phyloP scores from a whole-genome alignment of 2,329 filamentous ascomycete genomes.

The Diaporthe destruens region DNA sequence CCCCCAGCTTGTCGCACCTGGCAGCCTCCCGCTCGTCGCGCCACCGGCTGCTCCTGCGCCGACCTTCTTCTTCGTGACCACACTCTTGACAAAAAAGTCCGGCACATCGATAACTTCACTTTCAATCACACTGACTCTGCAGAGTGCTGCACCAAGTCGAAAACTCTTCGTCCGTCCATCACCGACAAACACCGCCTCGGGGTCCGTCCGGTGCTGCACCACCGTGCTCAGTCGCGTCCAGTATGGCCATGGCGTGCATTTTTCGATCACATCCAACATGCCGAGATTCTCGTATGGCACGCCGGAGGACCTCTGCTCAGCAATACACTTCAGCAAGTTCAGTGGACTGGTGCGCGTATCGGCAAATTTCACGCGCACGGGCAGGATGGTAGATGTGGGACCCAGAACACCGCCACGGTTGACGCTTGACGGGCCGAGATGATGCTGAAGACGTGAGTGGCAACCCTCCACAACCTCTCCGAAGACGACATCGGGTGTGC shows the following conservation, averaged over 20 bases:
- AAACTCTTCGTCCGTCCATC: constrained; percentile 54
- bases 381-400: constrained; percentile 60
- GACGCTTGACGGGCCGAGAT: constrained; percentile 56
- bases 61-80: constrained; percentile 40
- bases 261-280: constrained; percentile 63
- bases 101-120: constrained; percentile 56
- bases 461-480: constrained; percentile 66
- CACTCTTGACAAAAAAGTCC: constrained; percentile 61
- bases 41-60: not conserved
- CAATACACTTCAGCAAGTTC: constrained; percentile 62
- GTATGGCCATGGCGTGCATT: constrained; percentile 66
- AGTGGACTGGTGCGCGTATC: constrained; percentile 59
- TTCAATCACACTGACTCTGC: constrained; percentile 58
- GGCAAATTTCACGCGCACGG: constrained; percentile 62
- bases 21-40: not conserved
- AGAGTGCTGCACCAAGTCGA: constrained; percentile 59
- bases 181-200: constrained; percentile 50
- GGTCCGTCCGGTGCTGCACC: constrained; percentile 63
- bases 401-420: constrained; percentile 67
- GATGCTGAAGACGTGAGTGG: constrained; percentile 53
- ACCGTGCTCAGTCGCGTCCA: constrained; percentile 68
- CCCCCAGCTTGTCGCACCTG: constrained; percentile 38
- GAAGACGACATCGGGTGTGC: constrained; percentile 65
- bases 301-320: constrained; percentile 61
- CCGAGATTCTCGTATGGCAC: constrained; percentile 65